Evolutionary conservation across 768 basidiomycete species (phyloP), one percentile per base, ranked within the genome.

Genomic region (Cubamyces lactineus): DNA sequence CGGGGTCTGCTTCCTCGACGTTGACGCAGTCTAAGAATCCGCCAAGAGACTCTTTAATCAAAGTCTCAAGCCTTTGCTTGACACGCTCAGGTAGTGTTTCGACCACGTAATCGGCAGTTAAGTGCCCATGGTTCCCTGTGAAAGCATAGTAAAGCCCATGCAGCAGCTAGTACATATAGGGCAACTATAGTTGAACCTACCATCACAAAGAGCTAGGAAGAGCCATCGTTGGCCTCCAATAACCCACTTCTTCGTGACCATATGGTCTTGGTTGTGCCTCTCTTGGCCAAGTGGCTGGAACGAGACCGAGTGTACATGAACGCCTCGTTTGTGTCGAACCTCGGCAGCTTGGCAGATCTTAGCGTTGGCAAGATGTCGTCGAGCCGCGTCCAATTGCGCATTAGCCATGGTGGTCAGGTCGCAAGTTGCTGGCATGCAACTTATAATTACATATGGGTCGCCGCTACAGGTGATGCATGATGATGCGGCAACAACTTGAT

Each of bases 181-280:
- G 26, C 53, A 54, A 21, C 41, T 23, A n/a, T 34, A 5, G 4
- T 15, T 6, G 38, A n/a, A 15, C 58, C 6, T 1, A 59, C 58
- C 58, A 19, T 59, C 58, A 21, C 40, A 53, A 17, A 46, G 42
- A 15, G 39, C 50, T 15, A 59, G 41, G 28, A 59, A 28, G 15
- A 59, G 11, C 58, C 58, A 59, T 3, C 42, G 58, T 30, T 59
- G 58, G 11, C 26, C 58, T 13, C 17, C 12, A 17, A 59, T 53
- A 17, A 38, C 19, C 50, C 58, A 59, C 1, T 17, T 19, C 9
- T 53, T 24, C 3, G 30, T 23, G 11, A 52, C 26, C 19, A 59
- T n/a, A 9, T 19, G 57, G 13, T 51, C 49, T 8, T 51, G 12
- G 43, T 30, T 45, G n/a, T 46, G 26, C 26, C 21, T 45, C n/a